These are phyloP conservation scores for Gracilaria caudata DNA, from an alignment of 23 red algal genomes.

Conservation along the genomic window DNA sequence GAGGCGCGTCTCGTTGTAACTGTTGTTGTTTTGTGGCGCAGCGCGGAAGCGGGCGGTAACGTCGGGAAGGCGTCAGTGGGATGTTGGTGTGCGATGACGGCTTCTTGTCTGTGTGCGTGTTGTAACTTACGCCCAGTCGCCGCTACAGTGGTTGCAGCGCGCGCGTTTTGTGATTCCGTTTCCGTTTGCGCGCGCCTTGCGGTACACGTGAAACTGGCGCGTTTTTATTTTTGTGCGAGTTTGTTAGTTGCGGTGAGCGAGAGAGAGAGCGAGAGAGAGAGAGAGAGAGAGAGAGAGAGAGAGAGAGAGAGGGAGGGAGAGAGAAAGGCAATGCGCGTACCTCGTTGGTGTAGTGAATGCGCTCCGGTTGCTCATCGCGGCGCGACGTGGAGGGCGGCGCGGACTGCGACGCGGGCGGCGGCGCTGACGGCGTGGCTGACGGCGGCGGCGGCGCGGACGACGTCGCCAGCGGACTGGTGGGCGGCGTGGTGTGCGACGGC, in stretches of 20 bases:
- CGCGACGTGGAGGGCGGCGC: background rate
- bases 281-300: background rate
- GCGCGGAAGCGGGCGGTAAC: background rate
- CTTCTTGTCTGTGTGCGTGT: too few relatives aligned
- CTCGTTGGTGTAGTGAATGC: slow-evolving; percentile 64
- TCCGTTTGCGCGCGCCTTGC: slow-evolving; percentile 37
- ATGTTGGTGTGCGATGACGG: too few relatives aligned
- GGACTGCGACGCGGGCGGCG: background rate
- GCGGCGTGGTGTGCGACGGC: background rate
- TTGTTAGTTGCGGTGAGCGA: background rate
- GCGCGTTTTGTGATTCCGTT: slow-evolving; percentile 62
- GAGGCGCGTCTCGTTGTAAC: slow-evolving; percentile 67
- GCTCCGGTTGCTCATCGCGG: slow-evolving; percentile 18
- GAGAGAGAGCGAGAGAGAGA: background rate
- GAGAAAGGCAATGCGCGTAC: background rate
- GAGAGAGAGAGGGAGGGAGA: background rate
- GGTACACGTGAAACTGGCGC: slow-evolving; percentile 58
- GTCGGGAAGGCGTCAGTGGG: too few relatives aligned
- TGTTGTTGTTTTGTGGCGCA: background rate
- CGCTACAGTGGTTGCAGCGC: slow-evolving; percentile 51
- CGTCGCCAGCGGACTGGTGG: background rate
- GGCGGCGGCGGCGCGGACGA: background rate
- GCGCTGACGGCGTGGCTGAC: background rate
- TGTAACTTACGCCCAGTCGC: slow-evolving; percentile 75
- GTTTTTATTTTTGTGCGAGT: too few relatives aligned